Conservation (phyloP, 2,329 filamentous ascomycete genomes). For the Hymenoscyphus albidus region DNA sequence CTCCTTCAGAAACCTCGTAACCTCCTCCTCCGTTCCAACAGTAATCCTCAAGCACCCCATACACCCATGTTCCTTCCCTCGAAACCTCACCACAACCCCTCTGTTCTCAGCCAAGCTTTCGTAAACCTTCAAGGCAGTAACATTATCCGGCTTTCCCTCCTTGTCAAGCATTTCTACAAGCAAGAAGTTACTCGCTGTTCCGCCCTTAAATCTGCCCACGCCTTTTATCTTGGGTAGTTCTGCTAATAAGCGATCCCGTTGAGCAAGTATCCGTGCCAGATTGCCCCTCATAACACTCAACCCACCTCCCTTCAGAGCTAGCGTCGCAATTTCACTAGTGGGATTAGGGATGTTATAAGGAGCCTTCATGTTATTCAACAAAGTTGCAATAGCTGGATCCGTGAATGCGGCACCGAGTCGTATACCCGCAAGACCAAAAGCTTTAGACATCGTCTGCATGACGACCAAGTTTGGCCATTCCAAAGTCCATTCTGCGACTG, state of each 20-base stretch:
- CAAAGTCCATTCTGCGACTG: slow-evolving; percentile 83
- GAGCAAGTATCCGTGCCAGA: slow-evolving; percentile 63
- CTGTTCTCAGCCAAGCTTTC: slow-evolving; percentile 77
- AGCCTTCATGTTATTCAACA: slow-evolving; percentile 91
- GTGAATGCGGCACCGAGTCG: slow-evolving; percentile 84
- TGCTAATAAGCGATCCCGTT: slow-evolving; percentile 70
- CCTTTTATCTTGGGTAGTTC: slow-evolving; percentile 74
- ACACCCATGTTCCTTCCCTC: slow-evolving; percentile 89
- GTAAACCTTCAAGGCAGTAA: slow-evolving; percentile 74
- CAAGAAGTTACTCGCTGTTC: slow-evolving; percentile 80
- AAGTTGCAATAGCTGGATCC: slow-evolving; percentile 64
- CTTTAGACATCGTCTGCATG: slow-evolving; percentile 98
- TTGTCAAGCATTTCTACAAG: slow-evolving; percentile 81
- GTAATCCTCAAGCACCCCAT: slow-evolving; percentile 86
- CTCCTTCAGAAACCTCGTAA: slow-evolving; percentile 71
- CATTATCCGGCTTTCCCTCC: slow-evolving; percentile 72
- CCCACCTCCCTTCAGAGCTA: slow-evolving; percentile 65
- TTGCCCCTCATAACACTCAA: slow-evolving; percentile 70
- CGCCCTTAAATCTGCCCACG: slow-evolving; percentile 77
- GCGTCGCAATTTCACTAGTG: slow-evolving; percentile 74
- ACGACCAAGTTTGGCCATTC: slow-evolving; percentile 96
- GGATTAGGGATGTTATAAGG: slow-evolving; percentile 94
- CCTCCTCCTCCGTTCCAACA: slow-evolving; percentile 84
- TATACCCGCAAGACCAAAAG: slow-evolving; percentile 92
- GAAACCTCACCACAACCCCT: slow-evolving; percentile 89